Evolutionary conservation across 176 grass and related monocot genomes (phyloP).

Genomic region (Oryza punctata): DNA sequence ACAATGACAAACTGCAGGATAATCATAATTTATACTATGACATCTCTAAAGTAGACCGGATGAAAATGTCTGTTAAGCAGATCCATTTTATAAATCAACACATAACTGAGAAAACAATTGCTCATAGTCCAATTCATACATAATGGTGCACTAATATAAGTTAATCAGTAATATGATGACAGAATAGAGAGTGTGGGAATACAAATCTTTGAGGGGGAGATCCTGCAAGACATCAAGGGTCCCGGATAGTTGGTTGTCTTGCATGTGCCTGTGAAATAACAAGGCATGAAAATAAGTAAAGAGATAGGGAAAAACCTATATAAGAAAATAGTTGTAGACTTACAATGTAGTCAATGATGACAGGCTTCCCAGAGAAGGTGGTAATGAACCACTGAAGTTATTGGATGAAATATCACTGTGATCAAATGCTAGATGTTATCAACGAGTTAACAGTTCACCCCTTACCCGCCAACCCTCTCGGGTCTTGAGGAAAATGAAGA

Average conservation of each 20-base stretch:
- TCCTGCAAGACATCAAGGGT: conserved; percentile 81
- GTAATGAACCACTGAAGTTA: conserved; percentile 84
- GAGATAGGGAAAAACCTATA: neutral
- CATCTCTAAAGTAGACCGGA: neutral
- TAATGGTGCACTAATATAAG: conserved; percentile 21
- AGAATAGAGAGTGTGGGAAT: conserved; percentile 44
- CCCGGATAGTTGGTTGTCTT: conserved; percentile 78
- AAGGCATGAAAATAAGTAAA: conserved; percentile 27
- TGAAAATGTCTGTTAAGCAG: conserved; percentile 11
- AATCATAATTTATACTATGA: conserved; percentile 12
- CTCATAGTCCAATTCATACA: neutral
- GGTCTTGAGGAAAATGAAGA: neutral
- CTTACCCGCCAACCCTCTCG: neutral
- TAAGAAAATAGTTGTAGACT: conserved; percentile 44
- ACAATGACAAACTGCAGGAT: neutral
- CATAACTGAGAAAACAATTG: conserved; percentile 24
- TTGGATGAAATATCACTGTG: conserved; percentile 88
- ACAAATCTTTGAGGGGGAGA: conserved; percentile 94
- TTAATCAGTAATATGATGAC: conserved; percentile 11
- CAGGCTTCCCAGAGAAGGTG: conserved; percentile 79
- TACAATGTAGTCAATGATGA: conserved; percentile 87
- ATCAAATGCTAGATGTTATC: conserved; percentile 32
- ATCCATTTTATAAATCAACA: conserved; percentile 27
- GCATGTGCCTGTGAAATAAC: conserved; percentile 64
- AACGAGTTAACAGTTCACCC: neutral